Base-by-base conservation (phyloP, 805 yeast genomes). In the Scheffersomyces coipomensis region DNA sequence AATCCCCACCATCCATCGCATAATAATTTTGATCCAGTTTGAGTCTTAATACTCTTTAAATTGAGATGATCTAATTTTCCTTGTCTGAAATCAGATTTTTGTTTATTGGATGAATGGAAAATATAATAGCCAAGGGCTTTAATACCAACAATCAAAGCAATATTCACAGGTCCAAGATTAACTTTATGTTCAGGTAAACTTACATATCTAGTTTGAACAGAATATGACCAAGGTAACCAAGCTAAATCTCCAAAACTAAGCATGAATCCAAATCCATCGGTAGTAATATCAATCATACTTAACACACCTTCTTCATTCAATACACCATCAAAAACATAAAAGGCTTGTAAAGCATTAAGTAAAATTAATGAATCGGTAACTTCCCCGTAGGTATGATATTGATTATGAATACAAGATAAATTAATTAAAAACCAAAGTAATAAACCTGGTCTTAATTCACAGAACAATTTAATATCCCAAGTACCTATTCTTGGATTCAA, bases 251-350 rank as follows among this genome's bases (percentile, higher is more conserved):
- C 99, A 67, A 91, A 90, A 3, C 89, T 81, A 38, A 93, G 71
- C 99, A 93, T 93, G 65, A 83, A 90, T 1, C 99, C 99, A 59
- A 93, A 88, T 0, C 99, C 99, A 65, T 93, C 99, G 9, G 96
- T 87, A 5, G 95, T 85, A 35, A 90, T 81, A 61, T 93, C 99
- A 76, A 93, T 91, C 97, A 93, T 93, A 5, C 93, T 81, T 43
- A 93, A 68, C 10, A 83, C 77, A 5, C 97, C 97, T 54, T 81
- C 87, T 60, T 93, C 98, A 60, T 89, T 88, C 48, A 88, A 67
- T 0, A 91, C 95, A 35, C 97, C 97, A 58, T 93, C 99, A 54
- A 90, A 69, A 13, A 90, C 83, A 57, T 93, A 93, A 53, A 83
- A 82, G 1, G 83, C 77, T 62, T 93, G 96, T 46, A 91, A 65